Evolutionary conservation across 2,329 filamentous ascomycete species (phyloP).

Genomic region (Curvularia hawaiiensis): DNA sequence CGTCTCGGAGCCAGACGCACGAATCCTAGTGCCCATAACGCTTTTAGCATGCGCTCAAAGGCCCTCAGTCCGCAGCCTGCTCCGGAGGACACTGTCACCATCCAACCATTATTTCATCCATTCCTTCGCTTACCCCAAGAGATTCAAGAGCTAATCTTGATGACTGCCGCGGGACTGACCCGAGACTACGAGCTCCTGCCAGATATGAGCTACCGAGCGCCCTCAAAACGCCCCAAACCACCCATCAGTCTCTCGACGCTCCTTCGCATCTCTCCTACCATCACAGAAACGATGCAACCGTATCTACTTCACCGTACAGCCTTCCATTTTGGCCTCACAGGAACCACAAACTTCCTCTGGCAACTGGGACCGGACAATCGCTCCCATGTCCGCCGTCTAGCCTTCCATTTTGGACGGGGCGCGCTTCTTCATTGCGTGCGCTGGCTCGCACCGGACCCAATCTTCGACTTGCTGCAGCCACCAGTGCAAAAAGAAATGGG

Average conservation of each 20-base stretch:
- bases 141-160: conserved; percentile 37
- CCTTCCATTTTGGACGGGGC: conserved; percentile 24
- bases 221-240: neutral
- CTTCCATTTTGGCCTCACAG: conserved; percentile 24
- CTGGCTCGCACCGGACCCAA: conserved; percentile 36
- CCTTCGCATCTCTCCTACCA: conserved; percentile 24
- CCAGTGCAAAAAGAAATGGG: conserved; percentile 25
- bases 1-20: conserved; percentile 13
- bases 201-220: conserved; percentile 1
- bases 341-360: conserved; percentile 16
- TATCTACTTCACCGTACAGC: conserved; percentile 36
- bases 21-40: neutral
- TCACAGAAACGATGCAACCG: conserved; percentile 25
- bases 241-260: conserved; percentile 27
- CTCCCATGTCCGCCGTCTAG: conserved; percentile 26
- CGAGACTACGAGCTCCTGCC: conserved; percentile 20
- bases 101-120: conserved; percentile 37
- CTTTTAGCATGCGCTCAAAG: conserved; percentile 6
- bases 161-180: conserved; percentile 24
- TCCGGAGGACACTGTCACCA: conserved; percentile 24
- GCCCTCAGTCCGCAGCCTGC: conserved; percentile 10
- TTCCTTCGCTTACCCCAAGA: conserved; percentile 35
- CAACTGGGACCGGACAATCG: conserved; percentile 31
- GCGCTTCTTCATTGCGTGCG: conserved; percentile 38
- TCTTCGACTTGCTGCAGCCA: conserved; percentile 37